These are phyloP conservation scores for Populus simonii DNA, from an alignment of 345 rosid species.

Conservation along the genomic window DNA sequence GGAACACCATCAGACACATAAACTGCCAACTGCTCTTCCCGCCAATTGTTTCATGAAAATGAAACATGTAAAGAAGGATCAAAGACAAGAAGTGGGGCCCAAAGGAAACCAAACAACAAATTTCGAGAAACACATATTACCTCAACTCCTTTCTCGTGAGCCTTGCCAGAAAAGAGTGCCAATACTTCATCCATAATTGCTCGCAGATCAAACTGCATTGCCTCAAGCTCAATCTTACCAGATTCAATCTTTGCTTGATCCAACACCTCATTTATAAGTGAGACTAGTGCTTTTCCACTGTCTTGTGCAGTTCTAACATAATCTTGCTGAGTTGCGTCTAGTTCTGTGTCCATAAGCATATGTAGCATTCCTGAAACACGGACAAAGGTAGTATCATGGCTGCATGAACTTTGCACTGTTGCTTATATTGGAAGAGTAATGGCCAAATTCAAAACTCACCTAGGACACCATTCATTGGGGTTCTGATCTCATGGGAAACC, in stretches of 20 bases:
- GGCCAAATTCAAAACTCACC: constrained; percentile 49
- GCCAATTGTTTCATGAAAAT: constrained; percentile 9
- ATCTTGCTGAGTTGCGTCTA: constrained; percentile 89
- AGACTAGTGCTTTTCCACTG: constrained; percentile 89
- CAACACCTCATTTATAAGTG: constrained; percentile 87
- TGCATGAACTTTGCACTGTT: constrained; percentile 2
- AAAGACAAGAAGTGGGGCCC: background rate
- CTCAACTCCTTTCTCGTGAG: constrained; percentile 89
- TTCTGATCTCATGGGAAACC: constrained; percentile 96
- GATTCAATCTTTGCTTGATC: constrained; percentile 96
- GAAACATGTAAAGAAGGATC: background rate
- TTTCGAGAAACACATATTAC: constrained; percentile 32
- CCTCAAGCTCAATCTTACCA: constrained; percentile 95
- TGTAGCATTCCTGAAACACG: constrained; percentile 73
- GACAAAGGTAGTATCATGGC: constrained; percentile 5
- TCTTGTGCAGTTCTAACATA: constrained; percentile 87
- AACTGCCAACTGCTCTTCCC: constrained; percentile 71
- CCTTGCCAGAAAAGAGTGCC: constrained; percentile 85
- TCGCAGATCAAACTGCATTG: constrained; percentile 71
- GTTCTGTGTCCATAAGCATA: constrained; percentile 84
- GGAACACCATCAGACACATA: constrained; percentile 86
- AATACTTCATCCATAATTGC: constrained; percentile 86
- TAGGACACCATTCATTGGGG: constrained; percentile 98
- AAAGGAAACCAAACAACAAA: background rate
- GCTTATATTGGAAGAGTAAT: background rate